phyloP scores from a whole-genome alignment of 2,329 filamentous ascomycete genomes.

The Beauveria pseudobassiana region DNA sequence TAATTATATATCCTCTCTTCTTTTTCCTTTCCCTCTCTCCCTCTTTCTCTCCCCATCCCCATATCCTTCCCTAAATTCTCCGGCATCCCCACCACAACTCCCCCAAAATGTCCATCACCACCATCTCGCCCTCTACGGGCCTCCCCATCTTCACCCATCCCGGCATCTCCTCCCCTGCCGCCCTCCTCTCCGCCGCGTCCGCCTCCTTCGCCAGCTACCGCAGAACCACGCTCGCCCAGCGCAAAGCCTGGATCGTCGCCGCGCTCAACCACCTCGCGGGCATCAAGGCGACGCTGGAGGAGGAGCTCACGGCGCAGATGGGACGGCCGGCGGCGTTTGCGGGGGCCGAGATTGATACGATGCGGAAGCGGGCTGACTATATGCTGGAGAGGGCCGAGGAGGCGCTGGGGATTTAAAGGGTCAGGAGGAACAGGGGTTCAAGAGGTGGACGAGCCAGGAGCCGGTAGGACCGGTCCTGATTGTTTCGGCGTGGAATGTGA shows the following conservation, averaged over 20 bases:
- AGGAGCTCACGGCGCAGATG: slow-evolving; percentile 91
- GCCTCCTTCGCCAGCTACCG: slow-evolving; percentile 71
- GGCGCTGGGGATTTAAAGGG: slow-evolving; percentile 70
- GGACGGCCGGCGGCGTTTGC: slow-evolving; percentile 85
- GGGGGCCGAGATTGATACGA: slow-evolving; percentile 74
- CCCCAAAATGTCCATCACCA: slow-evolving; percentile 23
- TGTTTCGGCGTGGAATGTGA: slow-evolving; percentile 93
- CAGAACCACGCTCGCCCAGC: slow-evolving; percentile 64
- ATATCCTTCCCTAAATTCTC: background rate
- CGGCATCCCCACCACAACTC: background rate
- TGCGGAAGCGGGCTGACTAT: slow-evolving; percentile 78
- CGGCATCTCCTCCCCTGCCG: slow-evolving; percentile 45
- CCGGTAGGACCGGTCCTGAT: slow-evolving; percentile 83
- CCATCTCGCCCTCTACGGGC: slow-evolving; percentile 65
- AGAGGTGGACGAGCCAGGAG: slow-evolving; percentile 79
- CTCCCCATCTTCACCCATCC: slow-evolving; percentile 54
- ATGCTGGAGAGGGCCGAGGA: slow-evolving; percentile 76
- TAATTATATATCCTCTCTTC: background rate
- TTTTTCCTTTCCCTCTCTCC: background rate
- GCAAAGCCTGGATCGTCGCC: slow-evolving; percentile 73
- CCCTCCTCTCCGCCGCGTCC: slow-evolving; percentile 49
- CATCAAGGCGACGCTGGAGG: slow-evolving; percentile 70
- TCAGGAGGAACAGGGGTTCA: slow-evolving; percentile 79
- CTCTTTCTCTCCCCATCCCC: background rate
- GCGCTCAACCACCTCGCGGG: slow-evolving; percentile 64